A percentile compares a stretch with the other conserved stretches of the same genome.
These are phyloP conservation scores for Colletotrichum endophyticum DNA, from an alignment of 2,329 filamentous ascomycete genomes.

Conservation along the genomic window DNA sequence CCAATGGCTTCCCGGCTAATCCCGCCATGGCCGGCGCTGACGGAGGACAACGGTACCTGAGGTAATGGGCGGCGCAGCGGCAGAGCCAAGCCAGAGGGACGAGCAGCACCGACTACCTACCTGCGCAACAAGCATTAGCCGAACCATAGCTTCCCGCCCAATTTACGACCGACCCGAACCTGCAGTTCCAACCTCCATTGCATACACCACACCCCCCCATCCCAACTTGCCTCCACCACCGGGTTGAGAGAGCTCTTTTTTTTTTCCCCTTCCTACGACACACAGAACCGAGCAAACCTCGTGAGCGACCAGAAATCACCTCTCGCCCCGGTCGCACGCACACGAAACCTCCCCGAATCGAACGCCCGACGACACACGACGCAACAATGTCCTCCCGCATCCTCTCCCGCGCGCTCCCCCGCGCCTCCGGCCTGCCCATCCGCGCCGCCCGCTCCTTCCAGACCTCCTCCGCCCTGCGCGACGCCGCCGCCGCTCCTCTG, in stretches of 20 bases:
- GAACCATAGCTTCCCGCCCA: neutral
- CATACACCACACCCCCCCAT: neutral
- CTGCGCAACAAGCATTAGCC: neutral
- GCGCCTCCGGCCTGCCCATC: slow-evolving; percentile 29
- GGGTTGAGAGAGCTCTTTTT: neutral
- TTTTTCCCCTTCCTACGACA: neutral
- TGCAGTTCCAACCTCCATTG: neutral
- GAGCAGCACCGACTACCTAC: neutral
- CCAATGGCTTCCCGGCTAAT: slow-evolving; percentile 19
- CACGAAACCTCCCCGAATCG: neutral
- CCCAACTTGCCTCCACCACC: neutral
- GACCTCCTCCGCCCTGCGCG: slow-evolving; percentile 50
- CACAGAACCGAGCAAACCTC: neutral
- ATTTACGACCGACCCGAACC: neutral
- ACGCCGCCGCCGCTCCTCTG: slow-evolving; percentile 50
- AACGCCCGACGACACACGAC: neutral
- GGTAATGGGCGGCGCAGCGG: neutral
- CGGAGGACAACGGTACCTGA: slow-evolving; percentile 16
- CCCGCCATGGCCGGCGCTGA: slow-evolving; percentile 12
- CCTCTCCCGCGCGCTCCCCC: slow-evolving; percentile 40
- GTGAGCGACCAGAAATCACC: neutral
- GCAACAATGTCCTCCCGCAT: slow-evolving; percentile 53
- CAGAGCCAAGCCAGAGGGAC: neutral
- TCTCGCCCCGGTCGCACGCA: neutral
- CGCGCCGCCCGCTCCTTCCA: slow-evolving; percentile 49